phyloP scores from a whole-genome alignment of 495 filamentous ascomycete genomes.

The Hypoxylon perforatum region DNA sequence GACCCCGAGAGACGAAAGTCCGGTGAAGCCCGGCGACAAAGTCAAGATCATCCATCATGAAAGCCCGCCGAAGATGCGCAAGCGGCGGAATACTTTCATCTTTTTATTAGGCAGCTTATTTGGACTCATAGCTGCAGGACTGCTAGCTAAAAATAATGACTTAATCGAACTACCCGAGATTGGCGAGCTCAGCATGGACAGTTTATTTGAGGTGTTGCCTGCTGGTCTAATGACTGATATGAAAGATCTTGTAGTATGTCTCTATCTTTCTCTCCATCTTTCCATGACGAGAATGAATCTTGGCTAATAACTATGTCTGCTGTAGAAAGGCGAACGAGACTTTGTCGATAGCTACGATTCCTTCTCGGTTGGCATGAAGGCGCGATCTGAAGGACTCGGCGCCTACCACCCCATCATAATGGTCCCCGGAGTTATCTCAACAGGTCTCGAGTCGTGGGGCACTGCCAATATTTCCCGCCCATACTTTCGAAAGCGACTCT shows the following conservation, averaged over 20 bases:
- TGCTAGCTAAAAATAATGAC: slow-evolving; percentile 87
- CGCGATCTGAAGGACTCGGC: slow-evolving; percentile 81
- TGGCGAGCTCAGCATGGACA: slow-evolving; percentile 84
- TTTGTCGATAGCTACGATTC: slow-evolving; percentile 87
- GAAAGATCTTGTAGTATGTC: slow-evolving; percentile 78
- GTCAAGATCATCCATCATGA: slow-evolving; percentile 57
- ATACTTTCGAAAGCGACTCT: slow-evolving; percentile 92
- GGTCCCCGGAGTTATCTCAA: slow-evolving; percentile 97
- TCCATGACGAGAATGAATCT: background rate
- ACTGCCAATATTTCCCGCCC: slow-evolving; percentile 81
- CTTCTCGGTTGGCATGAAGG: slow-evolving; percentile 86
- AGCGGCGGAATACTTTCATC: slow-evolving; percentile 79
- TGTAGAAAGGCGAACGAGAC: slow-evolving; percentile 83
- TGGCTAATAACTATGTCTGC: slow-evolving; percentile 24
- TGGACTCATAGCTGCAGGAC: slow-evolving; percentile 80
- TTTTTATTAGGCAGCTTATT: slow-evolving; percentile 87
- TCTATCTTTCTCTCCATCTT: background rate
- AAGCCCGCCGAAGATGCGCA: slow-evolving; percentile 61
- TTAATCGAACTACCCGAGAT: slow-evolving; percentile 83
- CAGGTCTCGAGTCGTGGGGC: slow-evolving; percentile 96
- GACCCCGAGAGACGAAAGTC: slow-evolving; percentile 54
- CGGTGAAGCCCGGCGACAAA: slow-evolving; percentile 56
- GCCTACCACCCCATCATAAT: slow-evolving; percentile 92
- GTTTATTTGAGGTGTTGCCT: slow-evolving; percentile 82
- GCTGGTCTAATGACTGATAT: slow-evolving; percentile 84